Conservation (phyloP, 2,329 filamentous ascomycete genomes). For the Phaeosphaeria sp. region DNA sequence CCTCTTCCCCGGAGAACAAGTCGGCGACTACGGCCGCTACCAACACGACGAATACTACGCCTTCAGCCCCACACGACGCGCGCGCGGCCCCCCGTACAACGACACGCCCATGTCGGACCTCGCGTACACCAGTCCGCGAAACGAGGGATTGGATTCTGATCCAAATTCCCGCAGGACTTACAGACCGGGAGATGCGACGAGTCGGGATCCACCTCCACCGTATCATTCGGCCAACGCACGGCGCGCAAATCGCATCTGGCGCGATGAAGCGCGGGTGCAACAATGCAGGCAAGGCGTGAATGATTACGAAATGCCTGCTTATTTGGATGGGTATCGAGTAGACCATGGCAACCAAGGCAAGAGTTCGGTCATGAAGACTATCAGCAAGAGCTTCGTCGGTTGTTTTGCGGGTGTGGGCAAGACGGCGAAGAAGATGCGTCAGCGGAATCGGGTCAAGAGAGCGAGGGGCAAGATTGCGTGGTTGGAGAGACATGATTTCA, state of each 20-base stretch:
- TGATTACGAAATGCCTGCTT: neutral
- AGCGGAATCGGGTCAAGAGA: neutral
- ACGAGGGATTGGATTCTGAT: neutral
- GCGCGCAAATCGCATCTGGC: neutral
- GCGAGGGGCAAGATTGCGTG: constrained; percentile 2
- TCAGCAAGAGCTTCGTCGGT: neutral
- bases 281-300: neutral
- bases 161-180: neutral
- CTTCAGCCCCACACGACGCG: neutral
- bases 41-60: neutral
- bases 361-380: neutral
- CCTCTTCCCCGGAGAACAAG: neutral
- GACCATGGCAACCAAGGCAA: too few species aligned
- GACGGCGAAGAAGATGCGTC: neutral
- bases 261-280: neutral
- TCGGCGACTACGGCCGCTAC: neutral
- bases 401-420: neutral
- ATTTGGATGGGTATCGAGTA: too few species aligned
- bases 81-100: neutral
- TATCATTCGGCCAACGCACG: neutral
- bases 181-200: neutral
- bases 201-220: neutral
- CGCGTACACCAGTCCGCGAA: neutral
- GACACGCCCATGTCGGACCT: too few species aligned
- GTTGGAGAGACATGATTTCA: constrained; percentile 3